phyloP scores from a whole-genome alignment of 768 basidiomycete species.

The Agaricus subrufescens region DNA sequence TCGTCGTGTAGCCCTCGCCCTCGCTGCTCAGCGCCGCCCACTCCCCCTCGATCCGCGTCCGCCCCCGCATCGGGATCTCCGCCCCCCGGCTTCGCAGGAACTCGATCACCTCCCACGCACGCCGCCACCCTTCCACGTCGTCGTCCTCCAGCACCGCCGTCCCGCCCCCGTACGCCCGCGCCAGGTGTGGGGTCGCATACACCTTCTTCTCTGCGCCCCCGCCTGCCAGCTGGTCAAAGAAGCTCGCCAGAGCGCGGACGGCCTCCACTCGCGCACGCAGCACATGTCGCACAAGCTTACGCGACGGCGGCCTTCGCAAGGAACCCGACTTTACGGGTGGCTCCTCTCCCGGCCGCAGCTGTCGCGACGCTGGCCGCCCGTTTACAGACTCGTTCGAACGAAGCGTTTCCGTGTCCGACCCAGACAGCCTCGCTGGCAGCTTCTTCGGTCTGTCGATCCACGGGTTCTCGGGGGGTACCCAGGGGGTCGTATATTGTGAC shows the following conservation, averaged over 20 bases:
- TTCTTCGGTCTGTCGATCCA: slow-evolving; percentile 57
- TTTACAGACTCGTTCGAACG: slow-evolving; percentile 13
- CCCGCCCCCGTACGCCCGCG: slow-evolving; percentile 45
- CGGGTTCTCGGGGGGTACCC: slow-evolving; percentile 59
- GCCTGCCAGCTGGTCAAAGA: slow-evolving; percentile 62
- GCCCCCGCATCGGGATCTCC: slow-evolving; percentile 50
- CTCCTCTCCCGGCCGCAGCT: slow-evolving; percentile 28
- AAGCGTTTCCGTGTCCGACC: slow-evolving; percentile 15
- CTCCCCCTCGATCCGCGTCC: slow-evolving; percentile 47
- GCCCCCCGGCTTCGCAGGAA: slow-evolving; percentile 73
- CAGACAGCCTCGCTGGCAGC: slow-evolving; percentile 17
- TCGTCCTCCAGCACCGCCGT: slow-evolving; percentile 15
- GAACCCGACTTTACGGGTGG: slow-evolving; percentile 34
- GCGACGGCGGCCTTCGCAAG: slow-evolving; percentile 60
- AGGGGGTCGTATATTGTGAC: slow-evolving; percentile 65
- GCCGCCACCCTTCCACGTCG: slow-evolving; percentile 49
- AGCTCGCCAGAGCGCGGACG: slow-evolving; percentile 64
- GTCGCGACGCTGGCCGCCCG: slow-evolving; percentile 16
- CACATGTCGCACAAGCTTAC: slow-evolving; percentile 85
- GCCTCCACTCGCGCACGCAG: slow-evolving; percentile 84
- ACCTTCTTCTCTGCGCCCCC: slow-evolving; percentile 33
- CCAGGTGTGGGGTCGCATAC: slow-evolving; percentile 43
- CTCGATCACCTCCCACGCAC: slow-evolving; percentile 63
- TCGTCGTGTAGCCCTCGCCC: slow-evolving; percentile 38
- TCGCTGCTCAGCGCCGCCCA: slow-evolving; percentile 73